These are phyloP conservation scores for Yarrowia bubula DNA, from an alignment of 805 yeast species.

Conservation along the genomic window DNA sequence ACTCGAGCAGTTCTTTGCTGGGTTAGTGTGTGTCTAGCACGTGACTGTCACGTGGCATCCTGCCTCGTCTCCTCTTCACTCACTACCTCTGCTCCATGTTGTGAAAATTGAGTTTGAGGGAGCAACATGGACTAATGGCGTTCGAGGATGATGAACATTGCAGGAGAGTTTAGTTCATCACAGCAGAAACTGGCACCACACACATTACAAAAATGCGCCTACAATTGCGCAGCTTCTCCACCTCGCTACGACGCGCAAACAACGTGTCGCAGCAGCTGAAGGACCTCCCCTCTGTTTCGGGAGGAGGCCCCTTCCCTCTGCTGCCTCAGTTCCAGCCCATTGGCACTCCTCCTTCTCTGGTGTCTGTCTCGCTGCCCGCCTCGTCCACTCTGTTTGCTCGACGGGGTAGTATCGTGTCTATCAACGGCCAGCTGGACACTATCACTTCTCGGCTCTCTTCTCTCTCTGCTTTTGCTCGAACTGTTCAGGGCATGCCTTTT, in stretches of 20 bases:
- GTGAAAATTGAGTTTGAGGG: slow-evolving; percentile 1
- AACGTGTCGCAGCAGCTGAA: slow-evolving; percentile 30
- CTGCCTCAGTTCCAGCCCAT: slow-evolving; percentile 45
- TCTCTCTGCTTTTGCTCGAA: slow-evolving; percentile 32
- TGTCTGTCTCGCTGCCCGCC: slow-evolving; percentile 47
- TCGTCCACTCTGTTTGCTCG: slow-evolving; percentile 44
- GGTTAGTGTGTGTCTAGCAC: slow-evolving; percentile 13
- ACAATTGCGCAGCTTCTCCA: slow-evolving; percentile 26
- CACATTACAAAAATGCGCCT: not conserved
- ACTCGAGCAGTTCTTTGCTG: slow-evolving; percentile 6
- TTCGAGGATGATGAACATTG: not conserved
- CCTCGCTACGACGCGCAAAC: slow-evolving; percentile 17
- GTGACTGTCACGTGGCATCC: no score
- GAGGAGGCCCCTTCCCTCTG: slow-evolving; percentile 46
- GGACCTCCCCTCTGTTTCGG: slow-evolving; percentile 40
- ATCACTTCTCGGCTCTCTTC: slow-evolving; percentile 35
- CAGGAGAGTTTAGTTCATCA: slow-evolving; percentile 21
- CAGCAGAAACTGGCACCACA: not conserved
- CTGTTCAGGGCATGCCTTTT: slow-evolving; percentile 37
- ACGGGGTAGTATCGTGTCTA: slow-evolving; percentile 46
- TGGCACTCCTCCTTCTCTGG: slow-evolving; percentile 45
- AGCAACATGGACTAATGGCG: slow-evolving; percentile 20
- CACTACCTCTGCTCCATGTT: slow-evolving; percentile 14
- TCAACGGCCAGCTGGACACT: slow-evolving; percentile 44
- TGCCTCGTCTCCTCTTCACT: not conserved